phyloP scores from a whole-genome alignment of 2,329 filamentous ascomycete species.

The Ophiostoma sp. region DNA sequence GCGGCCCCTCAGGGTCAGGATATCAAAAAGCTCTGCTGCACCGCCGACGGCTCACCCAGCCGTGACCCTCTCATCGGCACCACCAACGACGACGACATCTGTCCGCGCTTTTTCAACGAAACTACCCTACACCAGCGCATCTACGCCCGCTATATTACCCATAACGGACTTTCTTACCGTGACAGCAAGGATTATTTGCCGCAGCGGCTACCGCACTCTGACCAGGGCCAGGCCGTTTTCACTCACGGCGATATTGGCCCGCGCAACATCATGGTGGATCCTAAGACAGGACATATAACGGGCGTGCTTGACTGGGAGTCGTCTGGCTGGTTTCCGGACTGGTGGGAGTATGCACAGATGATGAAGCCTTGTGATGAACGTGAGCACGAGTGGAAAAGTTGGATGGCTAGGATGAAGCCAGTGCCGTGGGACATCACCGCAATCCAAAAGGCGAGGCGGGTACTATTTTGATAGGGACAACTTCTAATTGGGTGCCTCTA shows the following conservation, averaged over 20 bases:
- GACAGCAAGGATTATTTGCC: background rate
- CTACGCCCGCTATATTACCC: background rate
- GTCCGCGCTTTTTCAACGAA: background rate
- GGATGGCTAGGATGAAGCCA: background rate
- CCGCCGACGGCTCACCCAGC: background rate
- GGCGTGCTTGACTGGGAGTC: background rate
- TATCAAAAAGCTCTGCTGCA: background rate
- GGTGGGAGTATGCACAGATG: background rate
- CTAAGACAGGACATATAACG: background rate
- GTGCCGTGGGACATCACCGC: background rate
- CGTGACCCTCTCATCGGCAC: background rate
- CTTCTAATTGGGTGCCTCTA: too few species aligned
- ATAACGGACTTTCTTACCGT: background rate
- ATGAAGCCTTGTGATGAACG: background rate
- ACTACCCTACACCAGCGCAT: background rate
- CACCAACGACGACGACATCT: background rate
- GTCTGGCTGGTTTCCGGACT: background rate
- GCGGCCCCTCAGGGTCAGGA: too few species aligned
- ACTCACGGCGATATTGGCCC: background rate
- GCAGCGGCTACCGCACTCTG: background rate
- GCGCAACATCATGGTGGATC: background rate
- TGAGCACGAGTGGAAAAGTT: background rate
- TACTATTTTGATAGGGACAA: background rate
- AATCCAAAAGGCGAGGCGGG: background rate
- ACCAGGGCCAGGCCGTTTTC: background rate